A percentile compares a stretch with the other conserved stretches of the same genome.
Conservation (phyloP, 306 rosid genomes). For the Hippophae rhamnoides region DNA sequence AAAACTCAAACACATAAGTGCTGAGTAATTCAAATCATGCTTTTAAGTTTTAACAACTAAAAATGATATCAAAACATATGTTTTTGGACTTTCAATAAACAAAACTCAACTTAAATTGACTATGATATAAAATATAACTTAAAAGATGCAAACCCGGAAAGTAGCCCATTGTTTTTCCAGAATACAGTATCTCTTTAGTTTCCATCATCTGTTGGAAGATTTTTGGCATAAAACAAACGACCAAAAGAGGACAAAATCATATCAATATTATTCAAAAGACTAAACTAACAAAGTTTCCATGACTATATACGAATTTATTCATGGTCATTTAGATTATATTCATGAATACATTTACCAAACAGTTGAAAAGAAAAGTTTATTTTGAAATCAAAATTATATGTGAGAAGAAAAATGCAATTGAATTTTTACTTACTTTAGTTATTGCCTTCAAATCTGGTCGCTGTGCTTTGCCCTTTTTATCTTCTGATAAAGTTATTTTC, state of each 20-base stretch:
- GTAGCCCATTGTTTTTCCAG: constrained; percentile 55
- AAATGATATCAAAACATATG: background rate
- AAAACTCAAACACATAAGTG: background rate
- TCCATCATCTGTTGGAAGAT: constrained; percentile 56
- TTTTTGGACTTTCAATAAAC: background rate
- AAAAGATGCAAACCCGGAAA: constrained; percentile 63
- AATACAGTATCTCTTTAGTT: constrained; percentile 36
- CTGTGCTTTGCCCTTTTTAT: constrained; percentile 32
- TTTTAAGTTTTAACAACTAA: background rate
- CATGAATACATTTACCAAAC: background rate
- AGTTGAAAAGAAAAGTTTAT: background rate
- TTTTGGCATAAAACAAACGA: constrained; percentile 4
- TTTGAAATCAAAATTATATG: background rate
- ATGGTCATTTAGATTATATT: too few species aligned
- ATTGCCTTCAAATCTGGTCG: constrained; percentile 92
- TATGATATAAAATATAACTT: constrained; percentile 1
- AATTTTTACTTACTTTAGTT: constrained; percentile 51
- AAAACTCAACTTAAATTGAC: too few species aligned
- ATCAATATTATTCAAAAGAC: background rate
- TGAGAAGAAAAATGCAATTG: background rate
- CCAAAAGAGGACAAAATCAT: background rate
- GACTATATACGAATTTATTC: too few species aligned
- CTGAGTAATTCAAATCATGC: background rate
- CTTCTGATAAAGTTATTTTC: constrained; percentile 23
- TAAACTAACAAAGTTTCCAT: too few species aligned